Base-by-base conservation (phyloP, 805 yeast species). In the Suhomyces sp. region DNA sequence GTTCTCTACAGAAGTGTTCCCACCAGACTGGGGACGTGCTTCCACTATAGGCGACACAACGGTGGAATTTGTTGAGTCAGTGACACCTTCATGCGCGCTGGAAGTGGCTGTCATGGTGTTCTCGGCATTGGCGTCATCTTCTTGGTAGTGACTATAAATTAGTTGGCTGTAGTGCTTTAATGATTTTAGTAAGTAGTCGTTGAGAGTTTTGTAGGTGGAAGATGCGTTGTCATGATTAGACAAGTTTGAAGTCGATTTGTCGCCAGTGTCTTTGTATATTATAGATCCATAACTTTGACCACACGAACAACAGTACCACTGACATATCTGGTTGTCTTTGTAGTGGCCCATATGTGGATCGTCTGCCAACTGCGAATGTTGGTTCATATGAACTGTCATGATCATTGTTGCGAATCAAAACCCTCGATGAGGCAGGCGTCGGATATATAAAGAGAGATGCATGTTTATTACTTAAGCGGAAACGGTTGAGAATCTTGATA, bases 281-380 rank as follows among this genome's bases (percentile, higher is more conserved):
- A 71, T 64, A 6, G 69, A 62, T 2, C 77, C 77, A 51, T 70
- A 67, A 27, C 72, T 60, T 53, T 69, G 70, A 25, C 76, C 76
- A 52, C 77, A 72, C 13, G 67, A 67, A 53, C 77, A 72, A 53
- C 77, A 72, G 56, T 69, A 71, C 77, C 77, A 72, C 56, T 72
- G 76, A 56, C 75, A 69, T 13, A 72, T 70, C 48, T 65, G 65
- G 49, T 64, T 61, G 21, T 52, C 54, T 44, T 19, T 33, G n/a
- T 46, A 46, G 29, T 41, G 44, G 17, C 29, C 44, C 44, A 21
- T 41, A 5, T 59, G 39, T 22, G 25, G 45, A 13, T 25, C 35
- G 21, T 41, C 3, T 17, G 41, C 22, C 41, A n/a, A 27, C 20
- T 46, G 29, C 15, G 22, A 24, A 13, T 35, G 43, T 9, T 46